Conservation (phyloP, 2,329 filamentous ascomycete genomes). For the Elsinoe batatas region DNA sequence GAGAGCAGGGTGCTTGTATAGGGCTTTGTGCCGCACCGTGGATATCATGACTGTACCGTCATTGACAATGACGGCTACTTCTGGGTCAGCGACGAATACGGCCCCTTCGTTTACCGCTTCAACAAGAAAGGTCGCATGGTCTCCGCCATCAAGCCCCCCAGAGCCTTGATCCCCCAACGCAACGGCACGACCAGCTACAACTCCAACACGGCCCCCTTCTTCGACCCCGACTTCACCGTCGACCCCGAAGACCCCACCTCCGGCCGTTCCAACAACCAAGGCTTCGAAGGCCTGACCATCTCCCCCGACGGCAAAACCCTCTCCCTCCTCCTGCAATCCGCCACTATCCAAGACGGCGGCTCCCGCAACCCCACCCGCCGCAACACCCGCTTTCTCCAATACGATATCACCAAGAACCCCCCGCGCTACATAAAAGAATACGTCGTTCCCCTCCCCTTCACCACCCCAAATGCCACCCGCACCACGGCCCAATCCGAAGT, state of each 20-base stretch:
- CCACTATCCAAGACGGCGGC: slow-evolving; percentile 53
- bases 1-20: slow-evolving; percentile 41
- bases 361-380: slow-evolving; percentile 44
- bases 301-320: slow-evolving; percentile 53
- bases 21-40: background rate
- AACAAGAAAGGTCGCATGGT: slow-evolving; percentile 48
- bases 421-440: slow-evolving; percentile 50
- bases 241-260: slow-evolving; percentile 48
- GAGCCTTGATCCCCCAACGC: slow-evolving; percentile 54
- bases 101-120: slow-evolving; percentile 61
- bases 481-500: slow-evolving; percentile 61
- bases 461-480: slow-evolving; percentile 39
- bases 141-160: slow-evolving; percentile 53
- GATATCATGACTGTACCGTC: slow-evolving; percentile 24
- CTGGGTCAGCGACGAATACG: slow-evolving; percentile 63
- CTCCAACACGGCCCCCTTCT: slow-evolving; percentile 53
- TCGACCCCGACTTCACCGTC: slow-evolving; percentile 40
- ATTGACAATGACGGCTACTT: slow-evolving; percentile 51
- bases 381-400: slow-evolving; percentile 54
- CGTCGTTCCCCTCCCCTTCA: slow-evolving; percentile 55
- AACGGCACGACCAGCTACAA: slow-evolving; percentile 54
- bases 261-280: slow-evolving; percentile 63
- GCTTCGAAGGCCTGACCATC: slow-evolving; percentile 61
- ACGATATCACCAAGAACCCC: slow-evolving; percentile 42
- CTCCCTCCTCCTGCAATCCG: slow-evolving; percentile 57